phyloP scores from a whole-genome alignment of 192 early-diverging fungal species.

The Kickxella alabastrina region DNA sequence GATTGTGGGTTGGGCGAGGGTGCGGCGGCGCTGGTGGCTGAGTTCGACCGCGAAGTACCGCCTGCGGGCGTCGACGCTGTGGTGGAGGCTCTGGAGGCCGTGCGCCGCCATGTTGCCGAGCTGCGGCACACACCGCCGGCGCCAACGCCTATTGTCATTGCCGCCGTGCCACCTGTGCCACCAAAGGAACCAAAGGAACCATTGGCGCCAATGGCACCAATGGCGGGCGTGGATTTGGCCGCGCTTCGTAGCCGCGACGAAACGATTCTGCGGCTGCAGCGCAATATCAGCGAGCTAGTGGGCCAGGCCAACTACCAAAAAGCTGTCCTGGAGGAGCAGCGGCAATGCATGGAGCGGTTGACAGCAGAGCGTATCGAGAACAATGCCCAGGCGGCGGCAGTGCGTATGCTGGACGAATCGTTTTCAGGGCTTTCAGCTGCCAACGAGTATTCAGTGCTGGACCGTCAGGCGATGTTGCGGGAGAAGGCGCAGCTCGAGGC shows the following conservation, averaged over 20 bases:
- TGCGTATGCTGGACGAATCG: slow-evolving; percentile 30
- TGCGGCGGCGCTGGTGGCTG: slow-evolving; percentile 55
- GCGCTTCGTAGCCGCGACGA: slow-evolving; percentile 52
- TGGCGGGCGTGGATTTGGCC: slow-evolving; percentile 1
- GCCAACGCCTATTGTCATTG: too few relatives aligned
- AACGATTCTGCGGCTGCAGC: slow-evolving; percentile 49
- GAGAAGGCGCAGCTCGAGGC: slow-evolving; percentile 56
- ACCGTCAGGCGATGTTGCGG: slow-evolving; percentile 45
- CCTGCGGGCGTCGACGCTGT: slow-evolving; percentile 9
- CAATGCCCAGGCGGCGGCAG: too few relatives aligned
- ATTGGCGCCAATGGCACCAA: too few relatives aligned
- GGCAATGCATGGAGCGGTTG: too few relatives aligned
- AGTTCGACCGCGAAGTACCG: too few relatives aligned
- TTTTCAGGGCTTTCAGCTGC: too few relatives aligned
- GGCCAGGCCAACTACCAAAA: slow-evolving; percentile 22
- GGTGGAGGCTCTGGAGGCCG: background rate
- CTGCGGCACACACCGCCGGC: too few relatives aligned
- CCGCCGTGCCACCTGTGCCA: too few relatives aligned
- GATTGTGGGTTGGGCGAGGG: slow-evolving; percentile 47
- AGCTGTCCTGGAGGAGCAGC: slow-evolving; percentile 34
- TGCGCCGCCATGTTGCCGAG: too few relatives aligned
- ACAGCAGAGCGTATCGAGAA: too few relatives aligned
- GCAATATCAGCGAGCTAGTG: slow-evolving; percentile 20
- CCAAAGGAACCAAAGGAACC: too few relatives aligned
- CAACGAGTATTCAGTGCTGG: too few relatives aligned